Evolutionary conservation across 768 basidiomycete genomes (phyloP).

Genomic region (Pleurotus sapidus): DNA sequence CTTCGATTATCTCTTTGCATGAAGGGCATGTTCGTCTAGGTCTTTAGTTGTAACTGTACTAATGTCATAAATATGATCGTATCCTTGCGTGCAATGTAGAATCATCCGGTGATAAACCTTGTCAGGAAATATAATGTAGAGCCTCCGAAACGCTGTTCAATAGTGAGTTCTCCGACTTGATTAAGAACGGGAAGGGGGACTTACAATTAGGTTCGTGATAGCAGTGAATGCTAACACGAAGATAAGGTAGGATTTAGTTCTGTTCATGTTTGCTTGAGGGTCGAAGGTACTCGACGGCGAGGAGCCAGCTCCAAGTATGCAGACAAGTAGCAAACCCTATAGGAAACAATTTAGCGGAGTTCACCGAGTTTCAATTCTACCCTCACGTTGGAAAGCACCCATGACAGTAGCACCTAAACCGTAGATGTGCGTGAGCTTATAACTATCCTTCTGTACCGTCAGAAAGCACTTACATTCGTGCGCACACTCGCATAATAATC

Average conservation of each 20-base stretch:
- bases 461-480: constrained; percentile 55
- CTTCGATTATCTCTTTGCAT: constrained; percentile 45
- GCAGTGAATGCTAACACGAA: constrained; percentile 83
- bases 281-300: constrained; percentile 60
- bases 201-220: constrained; percentile 63
- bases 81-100: not conserved
- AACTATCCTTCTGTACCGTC: not conserved
- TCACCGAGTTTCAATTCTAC: not conserved
- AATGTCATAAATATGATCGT: constrained; percentile 2
- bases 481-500: constrained; percentile 89
- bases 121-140: constrained; percentile 27
- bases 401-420: constrained; percentile 60
- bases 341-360: not conserved
- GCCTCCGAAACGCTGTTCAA: constrained; percentile 25
- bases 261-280: constrained; percentile 39
- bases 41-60: not conserved
- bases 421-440: not conserved
- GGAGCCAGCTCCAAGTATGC: constrained; percentile 57
- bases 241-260: constrained; percentile 72
- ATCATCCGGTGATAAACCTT: constrained; percentile 23
- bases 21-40: constrained; percentile 9
- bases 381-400: constrained; percentile 83
- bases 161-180: constrained; percentile 1
- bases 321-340: constrained; percentile 50
- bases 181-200: constrained; percentile 9